phyloP scores from a whole-genome alignment of 2,329 filamentous ascomycete species.

The Chaetomium strumarium region DNA sequence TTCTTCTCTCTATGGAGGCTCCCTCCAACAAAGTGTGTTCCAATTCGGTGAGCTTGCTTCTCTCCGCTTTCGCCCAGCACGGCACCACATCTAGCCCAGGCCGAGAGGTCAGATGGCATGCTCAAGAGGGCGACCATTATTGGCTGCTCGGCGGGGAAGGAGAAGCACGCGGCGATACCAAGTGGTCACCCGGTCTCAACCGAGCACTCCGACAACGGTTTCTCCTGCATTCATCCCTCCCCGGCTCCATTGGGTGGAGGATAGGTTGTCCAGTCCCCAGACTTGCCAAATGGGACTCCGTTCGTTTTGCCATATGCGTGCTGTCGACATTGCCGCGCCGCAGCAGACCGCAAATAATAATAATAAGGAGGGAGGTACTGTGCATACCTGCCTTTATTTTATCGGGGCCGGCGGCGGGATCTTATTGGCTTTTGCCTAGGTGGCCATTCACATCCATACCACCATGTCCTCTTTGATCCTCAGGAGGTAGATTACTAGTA shows the following conservation, averaged over 20 bases:
- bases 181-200: not conserved
- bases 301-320: not conserved
- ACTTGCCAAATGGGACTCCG: not conserved
- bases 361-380: too few relatives aligned
- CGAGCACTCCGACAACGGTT: too few relatives aligned
- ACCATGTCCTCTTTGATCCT: not conserved
- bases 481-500: too few relatives aligned
- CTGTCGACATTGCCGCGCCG: not conserved
- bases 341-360: too few relatives aligned
- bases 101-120: conserved; percentile 14
- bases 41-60: not conserved
- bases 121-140: conserved; percentile 1
- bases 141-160: not conserved
- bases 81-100: not conserved
- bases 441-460: not conserved
- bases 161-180: conserved; percentile 1
- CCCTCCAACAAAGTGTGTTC: too few relatives aligned
- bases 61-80: not conserved
- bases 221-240: too few relatives aligned
- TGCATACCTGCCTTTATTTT: not conserved
- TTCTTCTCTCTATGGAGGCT: too few relatives aligned
- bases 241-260: not conserved
- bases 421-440: not conserved
- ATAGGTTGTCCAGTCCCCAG: not conserved
- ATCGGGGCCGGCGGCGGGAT: not conserved